These are phyloP conservation scores for Ustilago lituana DNA, from an alignment of 1,284 basidiomycete genomes.

Conservation along the genomic window DNA sequence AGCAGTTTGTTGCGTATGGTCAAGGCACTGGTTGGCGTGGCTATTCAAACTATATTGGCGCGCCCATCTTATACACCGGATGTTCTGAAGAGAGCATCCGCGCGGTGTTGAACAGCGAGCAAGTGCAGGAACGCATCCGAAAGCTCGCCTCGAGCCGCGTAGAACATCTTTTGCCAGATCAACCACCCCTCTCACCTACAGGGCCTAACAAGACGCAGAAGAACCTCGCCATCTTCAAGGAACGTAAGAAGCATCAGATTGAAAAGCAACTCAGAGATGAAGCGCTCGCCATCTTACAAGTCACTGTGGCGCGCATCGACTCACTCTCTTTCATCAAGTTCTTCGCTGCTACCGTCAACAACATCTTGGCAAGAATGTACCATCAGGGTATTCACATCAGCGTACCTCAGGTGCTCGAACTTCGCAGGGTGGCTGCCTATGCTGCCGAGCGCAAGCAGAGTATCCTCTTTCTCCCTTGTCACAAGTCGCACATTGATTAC, in stretches of 20 bases:
- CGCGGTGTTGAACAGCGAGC: constrained; percentile 52
- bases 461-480: constrained; percentile 68
- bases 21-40: constrained; percentile 63
- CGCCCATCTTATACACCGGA: constrained; percentile 57
- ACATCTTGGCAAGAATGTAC: constrained; percentile 67
- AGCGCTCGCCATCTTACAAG: constrained; percentile 50
- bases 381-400: constrained; percentile 64
- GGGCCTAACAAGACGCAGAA: constrained; percentile 44
- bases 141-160: constrained; percentile 48
- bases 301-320: constrained; percentile 55
- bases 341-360: constrained; percentile 64
- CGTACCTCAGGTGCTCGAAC: constrained; percentile 60
- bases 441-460: constrained; percentile 65
- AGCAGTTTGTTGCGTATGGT: constrained; percentile 58
- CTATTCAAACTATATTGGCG: constrained; percentile 61
- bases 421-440: constrained; percentile 60
- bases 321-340: constrained; percentile 53
- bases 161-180: constrained; percentile 45
- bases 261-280: constrained; percentile 56
- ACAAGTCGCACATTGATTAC: constrained; percentile 68
- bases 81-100: constrained; percentile 55
- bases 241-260: constrained; percentile 55
- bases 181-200: constrained; percentile 21
- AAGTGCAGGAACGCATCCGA: constrained; percentile 55
- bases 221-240: constrained; percentile 45